phyloP scores from a whole-genome alignment of 169 alveolate species.

The Eimeria sp. region DNA sequence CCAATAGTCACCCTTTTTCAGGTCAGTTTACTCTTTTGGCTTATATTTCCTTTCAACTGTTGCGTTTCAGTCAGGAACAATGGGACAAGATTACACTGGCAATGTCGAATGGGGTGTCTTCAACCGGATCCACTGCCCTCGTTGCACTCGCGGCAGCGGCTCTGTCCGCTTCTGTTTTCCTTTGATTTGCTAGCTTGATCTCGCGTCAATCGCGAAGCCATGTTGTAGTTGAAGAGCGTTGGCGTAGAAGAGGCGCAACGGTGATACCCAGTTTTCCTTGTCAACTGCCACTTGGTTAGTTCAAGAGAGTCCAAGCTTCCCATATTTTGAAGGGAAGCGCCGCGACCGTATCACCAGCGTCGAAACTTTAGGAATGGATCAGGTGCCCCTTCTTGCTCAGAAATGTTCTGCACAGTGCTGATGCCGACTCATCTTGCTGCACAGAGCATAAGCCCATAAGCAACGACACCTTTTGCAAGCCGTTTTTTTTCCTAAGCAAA shows the following conservation, averaged over 20 bases:
- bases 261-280: no score
- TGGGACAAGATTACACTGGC: slow-evolving; percentile 16
- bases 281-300: no score
- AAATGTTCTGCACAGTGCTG: neutral
- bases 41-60: neutral
- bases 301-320: neutral
- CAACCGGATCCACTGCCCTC: neutral
- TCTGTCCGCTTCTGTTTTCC: neutral
- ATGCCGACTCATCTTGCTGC: neutral
- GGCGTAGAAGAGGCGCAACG: no score
- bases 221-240: neutral
- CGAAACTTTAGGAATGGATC: neutral
- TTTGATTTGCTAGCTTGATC: neutral
- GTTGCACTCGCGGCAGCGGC: slow-evolving; percentile 21
- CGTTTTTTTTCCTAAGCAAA: no score
- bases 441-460: neutral
- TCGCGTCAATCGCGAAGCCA: neutral
- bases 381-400: neutral
- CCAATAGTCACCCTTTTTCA: neutral
- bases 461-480: neutral
- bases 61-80: neutral
- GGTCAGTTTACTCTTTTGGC: neutral
- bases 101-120: neutral
- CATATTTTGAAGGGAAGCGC: neutral
- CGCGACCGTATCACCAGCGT: neutral